Base-by-base conservation (phyloP, 768 basidiomycete genomes). In the Boletus subparvulus region DNA sequence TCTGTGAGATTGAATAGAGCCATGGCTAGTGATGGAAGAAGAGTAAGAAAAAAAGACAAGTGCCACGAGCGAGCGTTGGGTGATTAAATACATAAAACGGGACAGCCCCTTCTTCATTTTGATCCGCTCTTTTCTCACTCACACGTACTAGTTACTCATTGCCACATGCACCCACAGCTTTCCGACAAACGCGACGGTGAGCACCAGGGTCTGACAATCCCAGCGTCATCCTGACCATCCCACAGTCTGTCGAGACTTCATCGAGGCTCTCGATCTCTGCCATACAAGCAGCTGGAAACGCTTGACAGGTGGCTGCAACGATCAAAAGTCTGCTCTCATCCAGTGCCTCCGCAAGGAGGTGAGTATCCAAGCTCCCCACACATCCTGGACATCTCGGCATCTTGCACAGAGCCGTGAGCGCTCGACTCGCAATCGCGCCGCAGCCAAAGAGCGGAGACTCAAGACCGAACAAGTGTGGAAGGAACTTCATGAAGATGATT, bases 331-430 rank as follows among this genome's bases (percentile, higher is more conserved):
- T 53, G 80, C 83, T 44, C 75, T 92, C 62, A 89, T 88, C 64
- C 73, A 76, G 52, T 92, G 90, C 73, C 75, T 92, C 53, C 81
- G 83, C 56, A 75, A 80, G 66, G 90, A 90, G 81, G 90, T 90
- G 68, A 57, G 75, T 53, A 19, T 40, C 47, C 28, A 52, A 48
- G 21, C n/a, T 16, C 13, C 35, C 26, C 13, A 13, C 45, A 13
- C 24, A 30, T 55, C 26, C 44, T 7, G 16, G 50, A 30, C 35
- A 55, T 53, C 42, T 46, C 50, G 50, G 59, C 47, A 14, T 40
- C 41, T n/a, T 40, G n/a, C 16, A 28, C 61, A 90, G 88, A 81
- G 86, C 47, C 60, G 84, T 11, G 77, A 79, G 33, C 83, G 87
- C 47, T 81, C 86, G 4, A 65, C 78, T 36, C 73, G 71, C 40